A percentile compares a stretch with the other conserved stretches of the same genome.
Evolutionary conservation across 208 protist species (phyloP).

Genomic region (Leishmania lainsoni): DNA sequence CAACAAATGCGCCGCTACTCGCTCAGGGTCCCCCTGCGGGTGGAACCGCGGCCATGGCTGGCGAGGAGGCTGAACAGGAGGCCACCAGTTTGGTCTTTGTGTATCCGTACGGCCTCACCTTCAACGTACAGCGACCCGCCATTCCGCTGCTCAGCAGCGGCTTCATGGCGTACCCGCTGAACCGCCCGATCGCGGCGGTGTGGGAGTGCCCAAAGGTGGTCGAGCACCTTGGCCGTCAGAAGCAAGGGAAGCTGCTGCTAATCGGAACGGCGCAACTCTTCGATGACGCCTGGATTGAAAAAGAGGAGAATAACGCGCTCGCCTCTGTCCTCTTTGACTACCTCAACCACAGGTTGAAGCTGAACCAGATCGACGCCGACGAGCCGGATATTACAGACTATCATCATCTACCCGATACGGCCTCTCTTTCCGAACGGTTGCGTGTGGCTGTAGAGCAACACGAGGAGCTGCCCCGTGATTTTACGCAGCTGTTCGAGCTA

Average conservation of each 20-base stretch:
- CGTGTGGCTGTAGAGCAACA: slow-evolving; percentile 96
- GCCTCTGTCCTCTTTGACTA: slow-evolving; percentile 89
- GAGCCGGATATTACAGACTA: slow-evolving; percentile 96
- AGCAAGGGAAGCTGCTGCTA: slow-evolving; percentile 91
- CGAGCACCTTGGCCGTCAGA: slow-evolving; percentile 73
- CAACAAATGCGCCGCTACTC: slow-evolving; percentile 20
- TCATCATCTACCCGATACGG: slow-evolving; percentile 95
- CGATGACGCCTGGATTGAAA: slow-evolving; percentile 93
- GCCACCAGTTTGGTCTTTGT: slow-evolving; percentile 87
- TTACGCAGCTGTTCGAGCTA: slow-evolving; percentile 94
- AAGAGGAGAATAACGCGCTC: slow-evolving; percentile 94
- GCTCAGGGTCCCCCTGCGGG: slow-evolving; percentile 10
- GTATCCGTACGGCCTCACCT: slow-evolving; percentile 95
- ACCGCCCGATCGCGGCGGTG: slow-evolving; percentile 89
- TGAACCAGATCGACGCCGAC: slow-evolving; percentile 96
- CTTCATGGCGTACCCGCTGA: slow-evolving; percentile 95
- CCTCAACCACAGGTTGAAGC: slow-evolving; percentile 78
- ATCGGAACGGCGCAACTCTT: slow-evolving; percentile 91
- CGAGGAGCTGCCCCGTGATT: slow-evolving; percentile 95
- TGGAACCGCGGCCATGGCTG: neutral
- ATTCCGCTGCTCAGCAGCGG: slow-evolving; percentile 95
- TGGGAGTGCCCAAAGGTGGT: slow-evolving; percentile 75
- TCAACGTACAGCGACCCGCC: slow-evolving; percentile 94
- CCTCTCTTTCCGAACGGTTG: slow-evolving; percentile 90
- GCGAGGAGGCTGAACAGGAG: slow-evolving; percentile 40